Evolutionary conservation across 2,329 filamentous ascomycete genomes (phyloP).

Genomic region (Penicillium brevicompactum): DNA sequence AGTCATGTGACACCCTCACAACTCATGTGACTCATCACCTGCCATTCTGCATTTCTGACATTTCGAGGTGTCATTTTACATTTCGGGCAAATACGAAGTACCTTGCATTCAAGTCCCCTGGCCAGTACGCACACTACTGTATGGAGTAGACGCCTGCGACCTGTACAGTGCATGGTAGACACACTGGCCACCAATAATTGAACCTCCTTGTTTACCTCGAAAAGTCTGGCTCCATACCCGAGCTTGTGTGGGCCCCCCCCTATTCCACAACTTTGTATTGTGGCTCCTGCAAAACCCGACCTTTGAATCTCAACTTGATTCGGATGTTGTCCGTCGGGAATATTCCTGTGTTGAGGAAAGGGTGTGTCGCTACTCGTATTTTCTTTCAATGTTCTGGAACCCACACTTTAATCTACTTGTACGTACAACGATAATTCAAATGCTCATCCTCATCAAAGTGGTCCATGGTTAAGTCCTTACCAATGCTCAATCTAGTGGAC

Average conservation of each 20-base stretch:
- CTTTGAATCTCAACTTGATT: conserved; percentile 4
- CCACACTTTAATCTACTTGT: conserved; percentile 9
- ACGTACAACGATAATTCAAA: neutral
- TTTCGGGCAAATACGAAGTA: neutral
- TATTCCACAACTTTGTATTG: conserved; percentile 19
- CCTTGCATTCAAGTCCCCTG: neutral
- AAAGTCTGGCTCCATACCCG: conserved; percentile 16
- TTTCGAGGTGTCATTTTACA: neutral
- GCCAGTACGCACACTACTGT: neutral
- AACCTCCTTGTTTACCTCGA: conserved; percentile 13
- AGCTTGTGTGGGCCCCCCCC: conserved; percentile 26
- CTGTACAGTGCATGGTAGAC: neutral
- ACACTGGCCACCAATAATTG: conserved; percentile 20
- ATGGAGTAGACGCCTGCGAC: neutral
- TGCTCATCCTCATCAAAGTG: conserved; percentile 27
- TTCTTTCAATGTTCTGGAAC: neutral
- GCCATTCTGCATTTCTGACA: neutral
- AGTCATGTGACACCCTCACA: neutral
- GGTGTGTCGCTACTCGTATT: too few relatives aligned
- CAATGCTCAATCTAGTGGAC: conserved; percentile 19
- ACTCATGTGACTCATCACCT: neutral
- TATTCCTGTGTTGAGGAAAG: neutral
- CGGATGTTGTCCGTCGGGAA: conserved; percentile 5
- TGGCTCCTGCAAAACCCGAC: conserved; percentile 4
- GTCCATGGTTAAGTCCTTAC: conserved; percentile 23